These are phyloP conservation scores for Mrakia blollopis DNA, from an alignment of 768 basidiomycete genomes.

Conservation along the genomic window DNA sequence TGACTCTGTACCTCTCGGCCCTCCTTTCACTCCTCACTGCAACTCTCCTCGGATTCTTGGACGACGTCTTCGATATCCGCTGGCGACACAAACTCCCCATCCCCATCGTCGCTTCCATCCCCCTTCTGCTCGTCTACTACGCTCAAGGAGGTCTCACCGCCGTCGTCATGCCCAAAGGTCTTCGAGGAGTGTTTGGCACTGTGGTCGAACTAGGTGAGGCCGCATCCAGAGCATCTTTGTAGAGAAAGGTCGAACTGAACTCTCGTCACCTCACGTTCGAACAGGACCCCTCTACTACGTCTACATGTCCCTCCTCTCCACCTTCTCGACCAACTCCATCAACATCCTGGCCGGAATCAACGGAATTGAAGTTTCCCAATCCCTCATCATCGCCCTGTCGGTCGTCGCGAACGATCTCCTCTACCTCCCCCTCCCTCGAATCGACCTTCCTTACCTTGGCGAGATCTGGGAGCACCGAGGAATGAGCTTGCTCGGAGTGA, in stretches of 20 bases:
- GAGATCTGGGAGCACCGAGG: constrained; percentile 30
- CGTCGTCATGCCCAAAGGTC: constrained; percentile 83
- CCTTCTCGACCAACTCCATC: constrained; percentile 95
- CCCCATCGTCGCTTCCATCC: constrained; percentile 90
- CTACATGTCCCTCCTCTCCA: constrained; percentile 93
- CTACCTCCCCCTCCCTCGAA: constrained; percentile 71
- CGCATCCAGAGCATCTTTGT: neutral
- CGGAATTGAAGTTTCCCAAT: constrained; percentile 90
- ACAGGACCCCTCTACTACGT: constrained; percentile 89
- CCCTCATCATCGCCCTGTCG: constrained; percentile 82
- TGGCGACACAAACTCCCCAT: constrained; percentile 98
- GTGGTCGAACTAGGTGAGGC: constrained; percentile 79
- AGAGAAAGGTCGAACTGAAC: neutral
- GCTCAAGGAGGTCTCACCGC: constrained; percentile 90
- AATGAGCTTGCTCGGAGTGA: constrained; percentile 61
- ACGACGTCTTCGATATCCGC: constrained; percentile 96
- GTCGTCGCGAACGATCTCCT: constrained; percentile 87
- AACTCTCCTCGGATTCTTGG: constrained; percentile 88
- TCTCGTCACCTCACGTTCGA: neutral
- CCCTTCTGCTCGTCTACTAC: constrained; percentile 91
- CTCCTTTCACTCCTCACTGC: constrained; percentile 87
- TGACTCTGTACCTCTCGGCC: constrained; percentile 88
- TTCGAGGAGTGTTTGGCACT: constrained; percentile 57
- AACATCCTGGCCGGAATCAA: constrained; percentile 98
- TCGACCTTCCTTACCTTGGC: constrained; percentile 63